These are phyloP conservation scores for Ascodesmis nigricans DNA, from an alignment of 495 filamentous ascomycete species.

Conservation along the genomic window DNA sequence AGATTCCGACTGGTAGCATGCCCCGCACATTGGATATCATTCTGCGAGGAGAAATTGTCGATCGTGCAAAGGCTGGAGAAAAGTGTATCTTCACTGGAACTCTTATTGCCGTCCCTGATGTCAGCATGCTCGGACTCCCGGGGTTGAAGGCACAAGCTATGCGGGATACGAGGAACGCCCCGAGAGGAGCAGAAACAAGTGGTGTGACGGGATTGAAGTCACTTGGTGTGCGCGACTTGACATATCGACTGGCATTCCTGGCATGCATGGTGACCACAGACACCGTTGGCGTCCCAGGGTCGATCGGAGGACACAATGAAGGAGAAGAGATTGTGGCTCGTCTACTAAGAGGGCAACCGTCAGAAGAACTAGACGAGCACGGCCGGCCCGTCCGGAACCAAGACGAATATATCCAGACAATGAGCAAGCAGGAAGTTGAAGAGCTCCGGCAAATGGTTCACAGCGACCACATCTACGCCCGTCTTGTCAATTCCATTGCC, in stretches of 20 bases:
- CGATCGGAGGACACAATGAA: constrained; percentile 14
- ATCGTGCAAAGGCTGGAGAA: constrained; percentile 89
- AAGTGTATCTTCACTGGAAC: constrained; percentile 95
- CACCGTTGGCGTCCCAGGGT: constrained; percentile 43
- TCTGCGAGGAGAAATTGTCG: constrained; percentile 92
- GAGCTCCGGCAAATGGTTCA: constrained; percentile 86
- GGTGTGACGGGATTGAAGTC: constrained; percentile 80
- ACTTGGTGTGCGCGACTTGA: constrained; percentile 82
- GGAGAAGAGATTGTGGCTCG: constrained; percentile 21
- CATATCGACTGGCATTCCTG: constrained; percentile 92
- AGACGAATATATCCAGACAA: constrained; percentile 60
- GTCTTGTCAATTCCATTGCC: constrained; percentile 70
- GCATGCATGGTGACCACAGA: constrained; percentile 94
- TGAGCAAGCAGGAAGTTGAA: constrained; percentile 66
- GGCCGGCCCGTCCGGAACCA: no score
- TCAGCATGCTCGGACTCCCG: constrained; percentile 81
- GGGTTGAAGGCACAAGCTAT: constrained; percentile 69
- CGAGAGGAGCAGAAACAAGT: constrained; percentile 37
- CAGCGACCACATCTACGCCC: constrained; percentile 78
- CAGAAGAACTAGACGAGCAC: constrained; percentile 31
- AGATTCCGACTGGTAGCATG: constrained; percentile 98
- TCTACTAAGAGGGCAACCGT: constrained; percentile 16
- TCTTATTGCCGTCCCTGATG: constrained; percentile 88
- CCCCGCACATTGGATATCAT: constrained; percentile 95
- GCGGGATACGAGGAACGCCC: constrained; percentile 50